Evolutionary conservation across 2,329 filamentous ascomycete species (phyloP).

Genomic region (Chaetomium sp.): DNA sequence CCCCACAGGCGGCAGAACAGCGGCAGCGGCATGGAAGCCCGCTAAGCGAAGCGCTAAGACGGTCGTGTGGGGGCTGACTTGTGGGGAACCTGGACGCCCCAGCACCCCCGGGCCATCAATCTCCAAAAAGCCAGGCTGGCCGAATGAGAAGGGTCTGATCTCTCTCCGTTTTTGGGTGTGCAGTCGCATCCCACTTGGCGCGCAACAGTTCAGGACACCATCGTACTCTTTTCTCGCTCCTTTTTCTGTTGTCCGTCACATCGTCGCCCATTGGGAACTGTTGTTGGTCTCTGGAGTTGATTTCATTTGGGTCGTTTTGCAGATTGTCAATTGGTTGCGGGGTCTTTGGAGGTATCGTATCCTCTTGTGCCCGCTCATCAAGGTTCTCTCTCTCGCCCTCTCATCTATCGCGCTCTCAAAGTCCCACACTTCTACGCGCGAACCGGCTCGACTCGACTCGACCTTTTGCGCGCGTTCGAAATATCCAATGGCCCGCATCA

Average conservation of each 20-base stretch:
- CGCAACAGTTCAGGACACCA: too few species aligned
- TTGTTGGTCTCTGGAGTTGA: too few species aligned
- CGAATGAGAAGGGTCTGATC: not conserved
- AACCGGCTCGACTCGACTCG: too few species aligned
- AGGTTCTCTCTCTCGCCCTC: not conserved
- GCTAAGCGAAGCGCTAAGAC: constrained; percentile 10
- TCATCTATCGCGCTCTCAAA: not conserved
- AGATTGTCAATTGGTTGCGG: too few species aligned
- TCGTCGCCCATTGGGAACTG: too few species aligned
- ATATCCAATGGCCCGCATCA: constrained; percentile 59
- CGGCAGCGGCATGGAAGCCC: constrained; percentile 6
- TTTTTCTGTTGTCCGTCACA: too few species aligned
- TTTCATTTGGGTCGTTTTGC: too few species aligned
- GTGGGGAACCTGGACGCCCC: constrained; percentile 3
- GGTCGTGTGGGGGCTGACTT: not conserved
- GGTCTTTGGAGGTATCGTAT: constrained; percentile 2
- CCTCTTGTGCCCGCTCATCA: not conserved
- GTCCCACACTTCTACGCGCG: not conserved
- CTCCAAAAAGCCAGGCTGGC: constrained; percentile 22
- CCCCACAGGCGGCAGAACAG: not conserved
- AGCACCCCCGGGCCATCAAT: not conserved
- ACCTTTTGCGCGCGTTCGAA: too few species aligned
- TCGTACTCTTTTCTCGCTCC: too few species aligned
- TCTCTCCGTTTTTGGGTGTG: not conserved
- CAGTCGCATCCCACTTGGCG: too few species aligned